Evolutionary conservation across 129 eudicot genomes (phyloP).

Genomic region (Rutidosis leptorrhynchoides): DNA sequence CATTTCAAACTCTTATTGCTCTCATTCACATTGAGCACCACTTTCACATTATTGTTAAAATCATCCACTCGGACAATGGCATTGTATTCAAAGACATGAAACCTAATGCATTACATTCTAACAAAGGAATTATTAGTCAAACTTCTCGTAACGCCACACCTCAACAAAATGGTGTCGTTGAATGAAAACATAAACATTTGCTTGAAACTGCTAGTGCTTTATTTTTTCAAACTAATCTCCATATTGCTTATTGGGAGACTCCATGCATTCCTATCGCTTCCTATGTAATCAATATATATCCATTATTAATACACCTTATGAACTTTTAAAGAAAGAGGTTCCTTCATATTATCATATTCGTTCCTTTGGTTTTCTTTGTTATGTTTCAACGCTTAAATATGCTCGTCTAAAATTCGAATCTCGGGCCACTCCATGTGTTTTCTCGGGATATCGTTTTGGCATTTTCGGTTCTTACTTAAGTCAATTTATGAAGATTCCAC

Average conservation of each 20-base stretch:
- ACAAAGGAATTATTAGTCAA: background rate
- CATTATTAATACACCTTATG: background rate
- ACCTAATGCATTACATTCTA: background rate
- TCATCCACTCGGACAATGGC: background rate
- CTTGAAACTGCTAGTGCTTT: background rate
- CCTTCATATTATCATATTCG: too few species aligned
- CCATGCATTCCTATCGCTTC: background rate
- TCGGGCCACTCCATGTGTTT: background rate
- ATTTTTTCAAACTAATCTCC: background rate
- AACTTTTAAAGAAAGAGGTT: too few species aligned
- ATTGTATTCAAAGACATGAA: background rate
- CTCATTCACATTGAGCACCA: background rate
- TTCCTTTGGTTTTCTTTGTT: background rate
- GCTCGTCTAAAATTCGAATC: background rate
- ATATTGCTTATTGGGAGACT: background rate
- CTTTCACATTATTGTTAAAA: background rate
- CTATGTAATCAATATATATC: background rate
- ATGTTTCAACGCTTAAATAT: background rate
- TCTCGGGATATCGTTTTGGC: background rate
- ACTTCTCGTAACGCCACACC: background rate
- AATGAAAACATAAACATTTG: background rate
- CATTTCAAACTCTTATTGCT: background rate
- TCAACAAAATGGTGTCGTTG: slow-evolving; percentile 5
- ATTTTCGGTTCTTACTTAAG: too few species aligned
- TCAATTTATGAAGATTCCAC: too few species aligned